Evolutionary conservation across 2,329 filamentous ascomycete species (phyloP), one percentile per base, ranked within the genome.

Genomic region (Pseudogymnoascus sp.): DNA sequence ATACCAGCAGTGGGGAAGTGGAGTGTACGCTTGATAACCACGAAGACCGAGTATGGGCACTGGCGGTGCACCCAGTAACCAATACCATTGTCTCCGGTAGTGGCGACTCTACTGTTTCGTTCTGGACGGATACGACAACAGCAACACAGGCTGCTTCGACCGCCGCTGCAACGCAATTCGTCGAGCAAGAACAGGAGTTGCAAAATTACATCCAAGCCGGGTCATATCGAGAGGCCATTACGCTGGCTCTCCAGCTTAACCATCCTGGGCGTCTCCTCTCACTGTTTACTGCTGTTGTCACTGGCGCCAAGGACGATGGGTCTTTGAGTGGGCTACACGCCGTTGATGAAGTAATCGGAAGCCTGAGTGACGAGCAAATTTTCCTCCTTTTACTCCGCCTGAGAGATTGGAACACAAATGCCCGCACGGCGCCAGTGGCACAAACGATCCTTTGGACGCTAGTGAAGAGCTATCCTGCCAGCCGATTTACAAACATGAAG

Each of bases 351-450:
- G 93, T 96, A 0, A 80, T 99, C 0, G 84, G 81, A n/a, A 84
- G 79, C 11, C 81, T 99, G 5, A 88, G 88, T 4, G 88, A 95
- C 69, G 89, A 93, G 69, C 93, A 97, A 73, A 83, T 99, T 12
- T 96, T 91, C 76, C 80, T 86, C 5, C 82, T 99, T 12, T 82
- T 99, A 0, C 80, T 93, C 39, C 83, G 95, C 64, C 77, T 97
- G 51, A 84, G 96, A 54, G 95, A 99, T 77, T 99, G 95, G 95
- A 99, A 99, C 74, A 96, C 95, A 4, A 97, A 97, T 70, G 92
- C 91, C 0, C 84, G 91, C 66, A 96, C 91, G 3, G 88, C 92
- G 0, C 83, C 87, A 4, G 86, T 97, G 1, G 90, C 95, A 0
- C 95, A 99, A 76, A 85, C 88, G 36, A 87, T 99, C 12, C 78